Percentiles rank a stretch among this genome's conserved stretches.
Conservation (phyloP, 805 yeast genomes). For the Suhomyces tanzawaensis region DNA sequence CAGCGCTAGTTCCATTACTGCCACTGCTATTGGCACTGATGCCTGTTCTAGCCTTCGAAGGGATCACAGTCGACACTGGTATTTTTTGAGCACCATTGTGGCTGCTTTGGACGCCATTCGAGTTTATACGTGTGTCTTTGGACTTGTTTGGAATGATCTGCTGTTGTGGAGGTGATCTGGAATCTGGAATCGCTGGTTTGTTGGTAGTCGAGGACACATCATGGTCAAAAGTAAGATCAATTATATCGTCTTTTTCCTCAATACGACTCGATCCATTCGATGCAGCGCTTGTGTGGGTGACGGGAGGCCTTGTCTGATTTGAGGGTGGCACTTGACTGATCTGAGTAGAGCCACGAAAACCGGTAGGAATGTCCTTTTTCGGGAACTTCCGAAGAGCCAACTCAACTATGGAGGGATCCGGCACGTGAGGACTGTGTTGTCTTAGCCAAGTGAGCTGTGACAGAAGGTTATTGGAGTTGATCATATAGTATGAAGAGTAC, state of each 20-base stretch:
- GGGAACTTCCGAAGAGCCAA: conserved; percentile 8
- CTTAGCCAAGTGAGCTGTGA: conserved; percentile 13
- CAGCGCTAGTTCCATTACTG: no score
- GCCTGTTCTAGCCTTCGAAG: no score
- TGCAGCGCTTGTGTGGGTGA: background rate
- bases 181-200: background rate
- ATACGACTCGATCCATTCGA: background rate
- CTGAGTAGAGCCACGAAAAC: background rate
- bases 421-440: conserved; percentile 11
- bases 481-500: conserved; percentile 7
- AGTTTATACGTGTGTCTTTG: no score
- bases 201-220: background rate
- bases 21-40: no score
- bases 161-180: background rate
- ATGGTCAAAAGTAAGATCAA: conserved; percentile 1
- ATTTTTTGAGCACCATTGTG: no score
- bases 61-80: no score
- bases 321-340: background rate
- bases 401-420: conserved; percentile 6
- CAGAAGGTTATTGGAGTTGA: conserved; percentile 12
- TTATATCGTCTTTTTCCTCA: background rate
- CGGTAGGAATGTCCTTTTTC: background rate
- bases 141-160: no score
- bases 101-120: no score
- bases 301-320: background rate